phyloP scores from a whole-genome alignment of 768 basidiomycete species.

The Austroboletus eburneus region DNA sequence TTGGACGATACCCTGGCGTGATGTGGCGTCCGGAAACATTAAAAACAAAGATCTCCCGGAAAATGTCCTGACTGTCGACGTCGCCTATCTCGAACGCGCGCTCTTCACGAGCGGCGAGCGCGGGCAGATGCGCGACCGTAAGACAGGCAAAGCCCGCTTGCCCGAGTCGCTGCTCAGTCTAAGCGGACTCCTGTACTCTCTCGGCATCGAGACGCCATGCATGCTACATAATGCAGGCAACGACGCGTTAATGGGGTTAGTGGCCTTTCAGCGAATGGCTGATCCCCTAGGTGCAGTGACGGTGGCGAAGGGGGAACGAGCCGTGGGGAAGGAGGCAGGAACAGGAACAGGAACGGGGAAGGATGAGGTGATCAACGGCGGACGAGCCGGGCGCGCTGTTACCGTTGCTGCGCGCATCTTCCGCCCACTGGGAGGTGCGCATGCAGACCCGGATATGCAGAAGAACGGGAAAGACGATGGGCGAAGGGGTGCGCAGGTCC shows the following conservation, averaged over 20 bases:
- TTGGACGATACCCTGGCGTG: too few relatives aligned
- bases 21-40: too few relatives aligned
- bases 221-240: slow-evolving; percentile 74
- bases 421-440: slow-evolving; percentile 3
- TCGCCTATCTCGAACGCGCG: slow-evolving; percentile 56
- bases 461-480: not conserved
- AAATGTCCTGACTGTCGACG: slow-evolving; percentile 68
- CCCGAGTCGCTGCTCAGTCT: slow-evolving; percentile 59
- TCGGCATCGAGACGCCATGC: slow-evolving; percentile 39
- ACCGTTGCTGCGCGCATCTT: slow-evolving; percentile 19
- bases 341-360: not conserved
- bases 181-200: slow-evolving; percentile 56
- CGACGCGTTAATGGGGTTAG: slow-evolving; percentile 66
- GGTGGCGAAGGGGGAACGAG: not conserved
- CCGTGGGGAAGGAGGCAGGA: not conserved
- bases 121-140: slow-evolving; percentile 57
- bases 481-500: not conserved
- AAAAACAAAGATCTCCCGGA: slow-evolving; percentile 78
- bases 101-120: slow-evolving; percentile 58
- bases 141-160: slow-evolving; percentile 48
- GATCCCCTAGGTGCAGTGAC: slow-evolving; percentile 41
- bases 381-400: slow-evolving; percentile 11
- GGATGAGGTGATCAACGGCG: not conserved
- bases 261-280: slow-evolving; percentile 64
- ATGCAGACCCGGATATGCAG: not conserved